Evolutionary conservation across 1,139 yeast genomes (phyloP), one percentile per base, ranked within the genome.

Genomic region (Diutina neorugosa): DNA sequence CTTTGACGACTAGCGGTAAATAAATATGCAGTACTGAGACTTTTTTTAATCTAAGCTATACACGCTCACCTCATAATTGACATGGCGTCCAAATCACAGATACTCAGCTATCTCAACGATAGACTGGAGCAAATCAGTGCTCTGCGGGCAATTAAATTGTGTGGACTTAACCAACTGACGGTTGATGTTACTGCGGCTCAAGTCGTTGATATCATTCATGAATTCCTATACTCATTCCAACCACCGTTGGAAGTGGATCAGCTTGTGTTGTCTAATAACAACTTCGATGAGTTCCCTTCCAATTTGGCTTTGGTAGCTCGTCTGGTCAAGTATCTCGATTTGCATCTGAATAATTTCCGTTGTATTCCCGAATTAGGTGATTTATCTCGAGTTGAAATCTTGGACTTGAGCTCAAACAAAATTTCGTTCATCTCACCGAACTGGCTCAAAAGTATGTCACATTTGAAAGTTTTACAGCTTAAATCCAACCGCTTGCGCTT

Each of bases 391-490:
- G 65, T 84, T 55, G 75, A 77, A 58, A 84, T 84, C 4, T 65
- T 88, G 18, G 82, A 87, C 12, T 67, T 88, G 54, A 82, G 82
- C 55, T 77, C 78, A 57, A 88, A 88, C 65, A 69, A 69, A 47
- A 73, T 88, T 57, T 73, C 77, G 52, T 76, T 76, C 51, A 67
- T 87, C 19, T 83, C 89, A 8, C 80, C 82, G 1, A 70, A 76
- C 11, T 66, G 83, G 34, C 76, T 48, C 20, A 19, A 16, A 12
- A 34, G 14, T 14, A 37, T 37, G 42, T 9, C 31, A 11, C 42
- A 48, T 16, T 19, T 48, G 21, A 48, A 48, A 44, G 42, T 37
- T 6, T 48, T 48, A 18, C 44, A 31, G 44, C 27, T 48, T 9
- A 37, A 34, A 4, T 41, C 20, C 16, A 48, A 48, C 41, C 42